Conservation (phyloP, 1,139 yeast genomes). For the Chernovozyma aurita region DNA sequence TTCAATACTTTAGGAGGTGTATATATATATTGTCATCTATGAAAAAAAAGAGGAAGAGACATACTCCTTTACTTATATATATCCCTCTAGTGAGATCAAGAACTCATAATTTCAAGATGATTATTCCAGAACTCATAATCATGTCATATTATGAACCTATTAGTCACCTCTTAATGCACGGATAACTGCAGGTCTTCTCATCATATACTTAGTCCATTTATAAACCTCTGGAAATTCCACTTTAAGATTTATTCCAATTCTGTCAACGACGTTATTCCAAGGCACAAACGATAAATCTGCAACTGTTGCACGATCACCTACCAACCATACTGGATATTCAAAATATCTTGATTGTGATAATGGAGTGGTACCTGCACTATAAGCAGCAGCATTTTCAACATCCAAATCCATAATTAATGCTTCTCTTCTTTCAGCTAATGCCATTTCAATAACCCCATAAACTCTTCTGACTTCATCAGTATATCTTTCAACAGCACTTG, state of each 20-base stretch:
- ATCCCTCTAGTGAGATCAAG: no score
- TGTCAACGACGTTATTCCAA: constrained; percentile 93
- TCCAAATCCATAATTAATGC: constrained; percentile 87
- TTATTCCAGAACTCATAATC: no score
- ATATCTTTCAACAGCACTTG: constrained; percentile 86
- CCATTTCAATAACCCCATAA: constrained; percentile 93
- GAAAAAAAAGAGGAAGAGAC: no score
- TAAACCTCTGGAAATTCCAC: constrained; percentile 92
- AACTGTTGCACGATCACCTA: constrained; percentile 83
- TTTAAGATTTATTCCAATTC: constrained; percentile 84
- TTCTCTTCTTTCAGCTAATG: constrained; percentile 88
- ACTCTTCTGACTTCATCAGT: constrained; percentile 92
- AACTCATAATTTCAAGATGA: no score
- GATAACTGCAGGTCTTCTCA: constrained; percentile 82
- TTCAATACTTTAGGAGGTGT: no score
- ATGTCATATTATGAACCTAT: no score
- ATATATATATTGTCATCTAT: no score
- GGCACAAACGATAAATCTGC: constrained; percentile 94
- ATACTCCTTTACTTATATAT: no score
- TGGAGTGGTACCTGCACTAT: constrained; percentile 86
- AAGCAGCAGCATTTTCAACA: constrained; percentile 83
- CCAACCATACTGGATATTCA: constrained; percentile 94
- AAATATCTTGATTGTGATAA: constrained; percentile 80
- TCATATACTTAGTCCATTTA: constrained; percentile 92
- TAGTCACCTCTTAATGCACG: constrained; percentile 69